phyloP scores from a whole-genome alignment of 129 eudicot species.

The Logfia minima region DNA sequence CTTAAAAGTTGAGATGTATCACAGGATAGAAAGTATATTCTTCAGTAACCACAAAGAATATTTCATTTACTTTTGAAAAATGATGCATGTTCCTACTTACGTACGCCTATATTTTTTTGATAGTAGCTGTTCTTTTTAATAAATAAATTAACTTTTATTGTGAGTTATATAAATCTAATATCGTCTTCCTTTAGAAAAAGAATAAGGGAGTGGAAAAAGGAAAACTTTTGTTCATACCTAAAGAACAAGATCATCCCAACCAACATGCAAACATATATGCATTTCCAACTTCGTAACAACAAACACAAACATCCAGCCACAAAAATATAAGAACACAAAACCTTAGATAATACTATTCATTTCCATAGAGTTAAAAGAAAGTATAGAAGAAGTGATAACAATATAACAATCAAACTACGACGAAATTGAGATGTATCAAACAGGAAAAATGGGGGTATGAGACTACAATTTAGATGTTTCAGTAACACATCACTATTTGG shows the following conservation, averaged over 20 bases:
- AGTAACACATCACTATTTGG: conserved; percentile 27
- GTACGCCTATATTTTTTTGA: no score
- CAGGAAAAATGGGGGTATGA: conserved; percentile 31
- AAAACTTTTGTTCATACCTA: background rate
- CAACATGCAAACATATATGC: background rate
- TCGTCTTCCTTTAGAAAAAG: background rate
- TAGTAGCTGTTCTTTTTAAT: no score
- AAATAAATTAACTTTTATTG: no score
- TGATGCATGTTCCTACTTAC: no score
- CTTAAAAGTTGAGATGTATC: no score
- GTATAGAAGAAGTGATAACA: background rate
- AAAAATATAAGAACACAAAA: background rate
- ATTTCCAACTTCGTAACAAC: conserved; percentile 6
- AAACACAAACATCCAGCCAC: conserved; percentile 14
- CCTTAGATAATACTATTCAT: conserved; percentile 1
- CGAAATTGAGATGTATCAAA: background rate
- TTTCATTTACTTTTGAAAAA: no score
- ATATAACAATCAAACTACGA: conserved; percentile 16
- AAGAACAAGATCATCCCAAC: background rate
- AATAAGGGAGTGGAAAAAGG: background rate
- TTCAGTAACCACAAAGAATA: no score
- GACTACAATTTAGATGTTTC: conserved; percentile 27
- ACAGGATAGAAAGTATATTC: no score
- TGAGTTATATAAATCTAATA: no score
- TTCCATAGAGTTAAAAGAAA: background rate